These are phyloP conservation scores for Begonia masoniana DNA, from an alignment of 306 rosid genomes.

Conservation along the genomic window DNA sequence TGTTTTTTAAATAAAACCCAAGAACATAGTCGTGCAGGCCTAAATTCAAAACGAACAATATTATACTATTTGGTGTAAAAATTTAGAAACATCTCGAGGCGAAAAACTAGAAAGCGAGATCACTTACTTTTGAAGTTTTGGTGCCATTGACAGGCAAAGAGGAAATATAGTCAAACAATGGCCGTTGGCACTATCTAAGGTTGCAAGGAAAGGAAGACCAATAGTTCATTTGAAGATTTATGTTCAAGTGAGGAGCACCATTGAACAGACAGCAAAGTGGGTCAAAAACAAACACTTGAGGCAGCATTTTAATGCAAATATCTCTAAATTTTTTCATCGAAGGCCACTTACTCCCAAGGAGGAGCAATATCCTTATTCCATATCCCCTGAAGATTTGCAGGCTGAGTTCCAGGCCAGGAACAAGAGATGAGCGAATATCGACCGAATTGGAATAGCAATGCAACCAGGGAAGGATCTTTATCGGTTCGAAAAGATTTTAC, in stretches of 20 bases:
- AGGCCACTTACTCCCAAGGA: conserved; percentile 56
- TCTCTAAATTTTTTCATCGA: no score
- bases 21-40: no score
- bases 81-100: no score
- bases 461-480: conserved; percentile 89
- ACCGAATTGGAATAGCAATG: conserved; percentile 84
- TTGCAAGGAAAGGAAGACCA: conserved; percentile 2
- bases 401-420: conserved; percentile 86
- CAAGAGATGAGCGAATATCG: conserved; percentile 78
- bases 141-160: neutral
- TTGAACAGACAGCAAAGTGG: neutral
- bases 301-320: no score
- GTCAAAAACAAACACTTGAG: conserved; percentile 12
- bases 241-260: neutral
- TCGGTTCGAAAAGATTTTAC: conserved; percentile 62
- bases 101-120: neutral
- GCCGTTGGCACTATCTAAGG: neutral
- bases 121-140: neutral
- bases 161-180: neutral
- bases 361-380: conserved; percentile 79
- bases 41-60: no score
- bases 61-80: no score
- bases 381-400: conserved; percentile 79
- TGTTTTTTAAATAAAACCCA: no score
- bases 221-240: neutral